Percentiles rank a stretch among this genome's conserved stretches.
Evolutionary conservation across 2,329 filamentous ascomycete genomes (phyloP).

Genomic region (Epichloe amarillans): DNA sequence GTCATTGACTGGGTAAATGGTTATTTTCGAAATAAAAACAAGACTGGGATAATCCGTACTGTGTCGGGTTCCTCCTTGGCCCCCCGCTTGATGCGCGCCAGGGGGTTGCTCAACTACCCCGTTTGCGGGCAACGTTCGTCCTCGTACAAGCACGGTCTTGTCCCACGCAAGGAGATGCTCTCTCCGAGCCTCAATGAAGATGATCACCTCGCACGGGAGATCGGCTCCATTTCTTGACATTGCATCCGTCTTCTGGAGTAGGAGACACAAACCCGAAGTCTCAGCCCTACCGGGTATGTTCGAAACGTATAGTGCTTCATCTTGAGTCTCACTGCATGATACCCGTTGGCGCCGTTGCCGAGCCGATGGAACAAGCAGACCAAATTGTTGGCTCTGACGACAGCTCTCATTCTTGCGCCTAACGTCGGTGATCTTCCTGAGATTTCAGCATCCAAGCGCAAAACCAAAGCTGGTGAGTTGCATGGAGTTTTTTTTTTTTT

Average conservation of each 20-base stretch:
- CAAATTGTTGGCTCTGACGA: neutral
- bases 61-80: neutral
- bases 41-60: neutral
- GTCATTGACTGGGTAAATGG: no score
- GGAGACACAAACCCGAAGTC: slow-evolving; percentile 4
- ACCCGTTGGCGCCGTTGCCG: slow-evolving; percentile 5
- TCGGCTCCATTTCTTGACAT: slow-evolving; percentile 2
- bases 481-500: neutral
- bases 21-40: no score
- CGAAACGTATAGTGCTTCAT: slow-evolving; percentile 5
- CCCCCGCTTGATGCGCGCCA: neutral
- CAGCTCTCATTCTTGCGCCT: neutral
- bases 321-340: slow-evolving; percentile 8
- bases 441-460: neutral
- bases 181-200: neutral
- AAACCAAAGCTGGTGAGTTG: neutral
- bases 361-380: neutral
- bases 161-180: slow-evolving; percentile 3
- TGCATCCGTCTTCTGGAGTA: neutral
- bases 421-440: neutral
- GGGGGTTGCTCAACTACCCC: neutral
- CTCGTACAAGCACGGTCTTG: slow-evolving; percentile 5
- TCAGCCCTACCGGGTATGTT: slow-evolving; percentile 8
- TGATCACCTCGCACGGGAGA: slow-evolving; percentile 8
- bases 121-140: neutral